Percentiles rank a stretch among this genome's conserved stretches.
Conservation (phyloP, 352 stramenopile species). For the Globisporangium parvum region DNA sequence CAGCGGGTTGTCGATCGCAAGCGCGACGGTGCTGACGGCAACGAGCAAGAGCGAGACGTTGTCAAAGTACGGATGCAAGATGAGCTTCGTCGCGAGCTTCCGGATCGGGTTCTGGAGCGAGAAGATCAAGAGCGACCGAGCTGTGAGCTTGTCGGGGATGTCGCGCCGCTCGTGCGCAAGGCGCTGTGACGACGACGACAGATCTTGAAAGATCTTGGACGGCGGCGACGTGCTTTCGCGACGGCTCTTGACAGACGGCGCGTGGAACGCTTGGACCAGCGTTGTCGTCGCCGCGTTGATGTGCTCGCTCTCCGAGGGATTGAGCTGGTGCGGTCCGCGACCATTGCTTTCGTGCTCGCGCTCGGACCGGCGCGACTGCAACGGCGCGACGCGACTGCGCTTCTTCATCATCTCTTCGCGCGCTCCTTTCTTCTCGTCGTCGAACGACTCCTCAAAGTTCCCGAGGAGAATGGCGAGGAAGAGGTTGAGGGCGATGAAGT, state of each 20-base stretch:
- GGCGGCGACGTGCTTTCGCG: constrained; percentile 13
- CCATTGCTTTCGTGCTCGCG: not conserved
- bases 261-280: constrained; percentile 2
- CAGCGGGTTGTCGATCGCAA: constrained; percentile 80
- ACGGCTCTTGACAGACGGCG: constrained; percentile 12
- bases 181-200: constrained; percentile 1
- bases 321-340: not conserved
- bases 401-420: constrained; percentile 32
- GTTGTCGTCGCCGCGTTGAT: not conserved
- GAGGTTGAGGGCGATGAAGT: constrained; percentile 90
- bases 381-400: constrained; percentile 20
- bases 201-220: constrained; percentile 31
- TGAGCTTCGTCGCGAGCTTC: constrained; percentile 32
- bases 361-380: constrained; percentile 13
- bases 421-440: constrained; percentile 40
- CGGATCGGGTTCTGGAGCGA: constrained; percentile 44
- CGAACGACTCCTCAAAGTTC: constrained; percentile 78
- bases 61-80: constrained; percentile 70
- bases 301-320: constrained; percentile 4
- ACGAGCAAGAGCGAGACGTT: constrained; percentile 73
- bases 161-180: not conserved
- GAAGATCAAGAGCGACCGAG: constrained; percentile 41
- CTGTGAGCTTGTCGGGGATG: constrained; percentile 18
- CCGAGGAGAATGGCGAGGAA: constrained; percentile 90
- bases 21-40: constrained; percentile 48